Evolutionary conservation across 2,329 filamentous ascomycete genomes (phyloP).

Genomic region (Colletotrichum destructivum): DNA sequence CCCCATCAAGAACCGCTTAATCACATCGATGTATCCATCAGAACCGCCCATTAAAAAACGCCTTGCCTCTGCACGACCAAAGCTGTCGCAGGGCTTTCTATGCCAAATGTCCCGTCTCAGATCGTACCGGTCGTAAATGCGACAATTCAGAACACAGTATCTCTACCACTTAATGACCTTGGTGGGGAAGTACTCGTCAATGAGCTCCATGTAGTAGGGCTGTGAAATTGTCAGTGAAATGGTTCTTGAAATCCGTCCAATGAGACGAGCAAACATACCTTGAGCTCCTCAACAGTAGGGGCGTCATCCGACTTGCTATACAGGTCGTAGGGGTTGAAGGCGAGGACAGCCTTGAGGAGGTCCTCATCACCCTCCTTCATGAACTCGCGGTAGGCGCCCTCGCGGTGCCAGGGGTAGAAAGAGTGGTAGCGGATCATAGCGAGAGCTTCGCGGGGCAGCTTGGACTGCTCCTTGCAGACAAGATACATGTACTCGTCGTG

Average conservation of each 20-base stretch:
- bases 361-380: conserved; percentile 87
- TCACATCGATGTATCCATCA: conserved; percentile 24
- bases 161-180: conserved; percentile 56
- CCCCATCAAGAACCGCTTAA: conserved; percentile 22
- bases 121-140: conserved; percentile 33
- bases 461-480: conserved; percentile 86
- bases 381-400: conserved; percentile 84
- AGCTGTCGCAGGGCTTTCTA: conserved; percentile 7
- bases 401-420: conserved; percentile 92
- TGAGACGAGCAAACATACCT: conserved; percentile 51
- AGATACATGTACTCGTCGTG: conserved; percentile 92
- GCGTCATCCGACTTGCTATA: conserved; percentile 93
- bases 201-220: conserved; percentile 61
- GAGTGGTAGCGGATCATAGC: conserved; percentile 96
- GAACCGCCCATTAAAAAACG: conserved; percentile 20
- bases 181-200: conserved; percentile 60
- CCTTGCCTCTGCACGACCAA: conserved; percentile 20
- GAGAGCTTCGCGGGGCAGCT: conserved; percentile 83
- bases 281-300: conserved; percentile 82
- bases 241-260: not conserved
- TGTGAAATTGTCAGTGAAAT: not conserved
- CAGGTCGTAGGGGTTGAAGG: conserved; percentile 92
- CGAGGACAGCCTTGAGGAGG: conserved; percentile 85
- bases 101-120: conserved; percentile 23
- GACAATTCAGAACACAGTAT: not conserved